Evolutionary conservation across 768 basidiomycete genomes (phyloP).

Genomic region (Saitozyma sp.): DNA sequence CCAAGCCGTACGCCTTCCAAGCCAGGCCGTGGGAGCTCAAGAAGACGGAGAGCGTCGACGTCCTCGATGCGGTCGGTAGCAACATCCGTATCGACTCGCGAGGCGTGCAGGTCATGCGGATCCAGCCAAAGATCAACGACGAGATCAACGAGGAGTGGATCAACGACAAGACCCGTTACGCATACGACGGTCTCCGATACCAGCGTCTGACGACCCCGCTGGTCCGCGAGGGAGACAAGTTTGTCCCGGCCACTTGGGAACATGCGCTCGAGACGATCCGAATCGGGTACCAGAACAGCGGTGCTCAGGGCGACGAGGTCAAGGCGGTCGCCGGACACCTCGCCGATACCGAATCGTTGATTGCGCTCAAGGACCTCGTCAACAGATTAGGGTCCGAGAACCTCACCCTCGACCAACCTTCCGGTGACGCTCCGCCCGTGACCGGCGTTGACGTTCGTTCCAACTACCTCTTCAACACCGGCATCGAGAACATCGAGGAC

Average conservation of each 20-base stretch:
- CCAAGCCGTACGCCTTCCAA: conserved; percentile 97
- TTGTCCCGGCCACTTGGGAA: conserved; percentile 87
- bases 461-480: conserved; percentile 94
- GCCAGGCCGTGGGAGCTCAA: conserved; percentile 98
- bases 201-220: conserved; percentile 92
- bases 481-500: conserved; percentile 82
- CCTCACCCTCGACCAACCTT: conserved; percentile 71
- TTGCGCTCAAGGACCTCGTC: conserved; percentile 87
- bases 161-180: conserved; percentile 96
- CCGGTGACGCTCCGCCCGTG: conserved; percentile 68
- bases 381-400: conserved; percentile 96
- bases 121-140: conserved; percentile 94
- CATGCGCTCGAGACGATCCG: conserved; percentile 76
- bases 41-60: conserved; percentile 94
- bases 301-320: conserved; percentile 87
- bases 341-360: conserved; percentile 90
- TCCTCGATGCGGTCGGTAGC: conserved; percentile 90
- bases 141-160: conserved; percentile 99
- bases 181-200: conserved; percentile 91
- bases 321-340: conserved; percentile 90
- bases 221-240: conserved; percentile 86
- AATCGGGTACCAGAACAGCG: conserved; percentile 73
- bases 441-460: conserved; percentile 87
- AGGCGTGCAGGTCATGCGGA: conserved; percentile 93
- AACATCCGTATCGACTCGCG: conserved; percentile 96